Base-by-base conservation (phyloP, 1,284 basidiomycete genomes). In the Fomes fomentarius region DNA sequence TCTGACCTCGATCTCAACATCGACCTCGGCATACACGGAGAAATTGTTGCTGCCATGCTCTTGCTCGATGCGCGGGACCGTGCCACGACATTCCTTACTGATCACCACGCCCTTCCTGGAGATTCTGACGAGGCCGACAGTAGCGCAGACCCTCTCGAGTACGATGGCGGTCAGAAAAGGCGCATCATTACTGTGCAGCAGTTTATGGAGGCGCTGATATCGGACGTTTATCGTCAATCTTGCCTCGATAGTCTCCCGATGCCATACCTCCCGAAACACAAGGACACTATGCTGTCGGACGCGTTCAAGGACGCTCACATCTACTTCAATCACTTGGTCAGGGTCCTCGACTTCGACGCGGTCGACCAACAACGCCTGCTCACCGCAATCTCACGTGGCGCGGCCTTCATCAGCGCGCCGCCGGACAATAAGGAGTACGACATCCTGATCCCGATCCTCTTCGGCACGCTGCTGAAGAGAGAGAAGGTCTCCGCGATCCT, bases 261-360 rank as follows among this genome's bases (percentile, higher is more conserved):
- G 5, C 28, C 46, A 25, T 43, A 35, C 15, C 31, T 25, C 17
- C 26, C 4, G 35, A 35, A 47, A 17, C 33, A 25, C 26, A 17
- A 17, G 11, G 19, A 14, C 4, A 38, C 8, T 4, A 30, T 39
- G 25, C 51, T 66, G 12, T 19, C 15, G 1, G 39, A 55, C 4
- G 47, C 42, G 10, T 69, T 69, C 52, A 22, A 46, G 5, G 50
- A 64, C 19, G 60, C 57, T 22, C 34, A 50, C 15, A 61, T 70
- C 6, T 63, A 65, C 28, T 70, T 72, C 61, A 72, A 62, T 41
- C 70, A 73, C 51, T 72, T 67, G 37, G 54, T 72, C 56, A 67
- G 68, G 47, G 51, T 64, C 17, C 42, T 61, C 25, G 50, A 70
- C 25, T 30, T 26, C 24, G 40, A 47, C n/a, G 43, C 63, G 38